Evolutionary conservation across 2,329 filamentous ascomycete genomes (phyloP).

Genomic region (Fusarium liriodendri): DNA sequence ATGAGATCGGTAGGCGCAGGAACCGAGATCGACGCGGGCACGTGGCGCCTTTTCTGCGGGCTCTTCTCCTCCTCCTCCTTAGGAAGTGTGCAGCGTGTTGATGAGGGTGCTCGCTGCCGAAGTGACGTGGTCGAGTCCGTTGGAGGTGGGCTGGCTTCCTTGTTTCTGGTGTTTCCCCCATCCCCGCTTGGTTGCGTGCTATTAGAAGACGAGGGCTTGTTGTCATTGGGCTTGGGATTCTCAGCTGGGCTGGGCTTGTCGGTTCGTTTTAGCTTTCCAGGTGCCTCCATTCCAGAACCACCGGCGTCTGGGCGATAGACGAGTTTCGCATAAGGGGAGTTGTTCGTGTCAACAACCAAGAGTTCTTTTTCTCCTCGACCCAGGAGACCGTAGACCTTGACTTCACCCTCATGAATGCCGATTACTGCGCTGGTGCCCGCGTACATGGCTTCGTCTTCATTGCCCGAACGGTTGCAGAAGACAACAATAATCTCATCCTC

Average conservation of each 20-base stretch:
- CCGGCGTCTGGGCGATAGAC: conserved; percentile 42
- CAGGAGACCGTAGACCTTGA: conserved; percentile 76
- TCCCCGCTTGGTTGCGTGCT: background rate
- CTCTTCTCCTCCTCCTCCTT: background rate
- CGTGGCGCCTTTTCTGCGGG: background rate
- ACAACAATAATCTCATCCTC: conserved; percentile 74
- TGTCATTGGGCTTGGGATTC: background rate
- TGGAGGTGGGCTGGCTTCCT: background rate
- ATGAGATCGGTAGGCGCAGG: no score
- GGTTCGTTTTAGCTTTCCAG: background rate
- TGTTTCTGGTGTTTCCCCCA: background rate
- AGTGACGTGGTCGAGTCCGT: background rate
- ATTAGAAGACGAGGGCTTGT: background rate
- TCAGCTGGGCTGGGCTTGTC: no score
- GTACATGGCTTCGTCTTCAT: conserved; percentile 74
- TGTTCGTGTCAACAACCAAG: conserved; percentile 73
- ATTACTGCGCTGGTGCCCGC: conserved; percentile 80
- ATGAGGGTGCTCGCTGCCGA: background rate
- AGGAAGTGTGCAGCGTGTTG: background rate
- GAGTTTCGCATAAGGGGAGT: conserved; percentile 58
- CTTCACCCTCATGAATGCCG: conserved; percentile 72
- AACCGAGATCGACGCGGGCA: background rate
- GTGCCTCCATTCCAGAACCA: background rate
- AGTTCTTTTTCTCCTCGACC: conserved; percentile 77
- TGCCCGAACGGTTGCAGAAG: conserved; percentile 77